Evolutionary conservation across 805 yeast species (phyloP).

Genomic region (Candida parachauliodes): DNA sequence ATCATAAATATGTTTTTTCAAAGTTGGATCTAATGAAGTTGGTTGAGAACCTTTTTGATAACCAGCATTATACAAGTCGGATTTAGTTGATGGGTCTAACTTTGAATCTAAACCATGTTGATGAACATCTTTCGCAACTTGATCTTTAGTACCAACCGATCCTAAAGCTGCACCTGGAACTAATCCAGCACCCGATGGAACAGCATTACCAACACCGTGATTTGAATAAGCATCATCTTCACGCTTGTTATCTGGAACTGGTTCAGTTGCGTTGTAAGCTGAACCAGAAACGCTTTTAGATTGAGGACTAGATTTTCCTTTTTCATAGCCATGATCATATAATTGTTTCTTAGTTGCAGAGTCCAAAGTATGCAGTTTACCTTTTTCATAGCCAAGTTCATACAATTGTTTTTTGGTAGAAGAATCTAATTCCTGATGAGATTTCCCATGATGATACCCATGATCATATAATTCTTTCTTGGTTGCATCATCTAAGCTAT

Average conservation of each 20-base stretch:
- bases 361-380: constrained; percentile 1
- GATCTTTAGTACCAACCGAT: constrained; percentile 1
- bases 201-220: constrained; percentile 5
- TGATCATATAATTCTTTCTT: constrained; percentile 3
- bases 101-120: constrained; percentile 1
- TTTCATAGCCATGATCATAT: background rate
- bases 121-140: constrained; percentile 2
- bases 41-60: constrained; percentile 1
- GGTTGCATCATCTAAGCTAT: background rate
- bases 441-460: constrained; percentile 3
- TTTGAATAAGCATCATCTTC: constrained; percentile 4
- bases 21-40: background rate
- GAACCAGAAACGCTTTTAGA: background rate
- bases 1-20: background rate
- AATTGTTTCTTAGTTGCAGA: background rate
- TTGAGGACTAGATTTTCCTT: background rate
- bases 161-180: constrained; percentile 6
- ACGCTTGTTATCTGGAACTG: constrained; percentile 1
- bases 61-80: constrained; percentile 3
- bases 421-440: constrained; percentile 1
- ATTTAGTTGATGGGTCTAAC: constrained; percentile 1
- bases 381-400: background rate
- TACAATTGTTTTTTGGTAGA: background rate
- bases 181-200: constrained; percentile 8
- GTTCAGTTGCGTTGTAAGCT: constrained; percentile 1